Evolutionary conservation across 768 basidiomycete genomes (phyloP), one percentile per base, ranked within the genome.

Genomic region (Naganishia randhawae): DNA sequence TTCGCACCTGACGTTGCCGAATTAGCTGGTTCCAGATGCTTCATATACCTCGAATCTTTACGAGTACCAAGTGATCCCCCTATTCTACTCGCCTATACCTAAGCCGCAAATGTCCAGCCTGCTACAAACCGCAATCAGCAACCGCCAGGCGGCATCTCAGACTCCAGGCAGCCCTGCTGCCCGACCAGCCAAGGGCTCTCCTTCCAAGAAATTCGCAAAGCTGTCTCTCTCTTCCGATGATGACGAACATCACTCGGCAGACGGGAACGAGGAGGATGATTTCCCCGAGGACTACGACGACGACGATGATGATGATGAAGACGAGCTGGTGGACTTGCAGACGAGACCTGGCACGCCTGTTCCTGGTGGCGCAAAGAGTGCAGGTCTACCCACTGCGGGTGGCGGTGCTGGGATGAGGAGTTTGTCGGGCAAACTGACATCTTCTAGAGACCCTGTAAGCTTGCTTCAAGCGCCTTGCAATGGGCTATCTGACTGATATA

Each of bases 121-220:
- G 32, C 72, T 79, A 7, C 78, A 79, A 48, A 78, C 77, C 22
- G 77, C 78, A 0, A 68, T 79, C n/a, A 73, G 76, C 25, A 78
- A 79, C 69, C 70, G 77, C 39, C 75, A 78, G 39, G 74, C 77
- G 0, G 74, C 75, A 29, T 39, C 41, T n/a, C 51, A 39, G n/a
- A 35, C 48, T 27, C 68, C 67, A 1, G 42, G 19, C n/a, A n/a
- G n/a, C 25, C 52, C 50, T 10, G 35, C 66, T 2, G 32, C 22
- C 41, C 32, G 32, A 62, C 14, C 63, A 17, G 13, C n/a, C 50
- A 54, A 53, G 50, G 27, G 41, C 27, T 25, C 42, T 9, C 27
- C 50, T 14, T 55, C 68, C 33, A 50, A 69, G 11, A 54, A 50
- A 17, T 31, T 50, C 27, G 29, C 39, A n/a, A 27, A 39, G 33